A percentile compares a stretch with the other conserved stretches of the same genome.
These are phyloP conservation scores for Papiliotrema fonsecae DNA, from an alignment of 1,284 basidiomycete species.

Conservation along the genomic window DNA sequence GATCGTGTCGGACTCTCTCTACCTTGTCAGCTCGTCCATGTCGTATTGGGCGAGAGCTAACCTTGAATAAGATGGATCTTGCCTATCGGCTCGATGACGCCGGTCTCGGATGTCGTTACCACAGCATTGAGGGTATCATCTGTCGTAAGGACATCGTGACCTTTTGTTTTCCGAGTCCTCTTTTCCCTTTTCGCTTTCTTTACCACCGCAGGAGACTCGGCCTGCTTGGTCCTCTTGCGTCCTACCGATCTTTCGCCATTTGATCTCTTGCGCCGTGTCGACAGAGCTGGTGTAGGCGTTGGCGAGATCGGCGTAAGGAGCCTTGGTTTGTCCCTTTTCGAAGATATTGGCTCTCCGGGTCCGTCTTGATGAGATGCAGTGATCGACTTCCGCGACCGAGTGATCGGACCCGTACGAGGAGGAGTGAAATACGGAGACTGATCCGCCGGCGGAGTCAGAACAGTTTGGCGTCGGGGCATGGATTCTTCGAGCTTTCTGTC, in stretches of 20 bases:
- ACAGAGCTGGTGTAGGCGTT: not conserved
- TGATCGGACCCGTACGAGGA: not conserved
- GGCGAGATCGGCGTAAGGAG: not conserved
- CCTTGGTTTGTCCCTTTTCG: no score
- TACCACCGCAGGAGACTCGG: no score
- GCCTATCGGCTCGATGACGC: slow-evolving; percentile 10
- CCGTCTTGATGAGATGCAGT: not conserved
- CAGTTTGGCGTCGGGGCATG: not conserved
- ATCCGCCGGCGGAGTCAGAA: not conserved
- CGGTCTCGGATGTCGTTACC: slow-evolving; percentile 11
- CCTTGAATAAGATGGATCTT: slow-evolving; percentile 29
- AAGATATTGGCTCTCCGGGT: no score
- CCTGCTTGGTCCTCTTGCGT: no score
- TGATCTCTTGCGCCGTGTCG: not conserved
- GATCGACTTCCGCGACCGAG: not conserved
- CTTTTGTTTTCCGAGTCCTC: not conserved
- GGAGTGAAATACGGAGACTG: slow-evolving; percentile 2
- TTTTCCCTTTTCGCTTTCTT: not conserved
- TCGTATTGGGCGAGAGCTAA: slow-evolving; percentile 1
- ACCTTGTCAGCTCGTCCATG: not conserved
- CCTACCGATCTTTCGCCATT: no score
- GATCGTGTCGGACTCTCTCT: slow-evolving; percentile 25
- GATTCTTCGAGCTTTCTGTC: not conserved
- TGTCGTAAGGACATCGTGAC: not conserved
- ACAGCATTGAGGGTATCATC: slow-evolving; percentile 2